Base-by-base conservation (phyloP, 768 basidiomycete genomes). In the Baorangia bicolor region DNA sequence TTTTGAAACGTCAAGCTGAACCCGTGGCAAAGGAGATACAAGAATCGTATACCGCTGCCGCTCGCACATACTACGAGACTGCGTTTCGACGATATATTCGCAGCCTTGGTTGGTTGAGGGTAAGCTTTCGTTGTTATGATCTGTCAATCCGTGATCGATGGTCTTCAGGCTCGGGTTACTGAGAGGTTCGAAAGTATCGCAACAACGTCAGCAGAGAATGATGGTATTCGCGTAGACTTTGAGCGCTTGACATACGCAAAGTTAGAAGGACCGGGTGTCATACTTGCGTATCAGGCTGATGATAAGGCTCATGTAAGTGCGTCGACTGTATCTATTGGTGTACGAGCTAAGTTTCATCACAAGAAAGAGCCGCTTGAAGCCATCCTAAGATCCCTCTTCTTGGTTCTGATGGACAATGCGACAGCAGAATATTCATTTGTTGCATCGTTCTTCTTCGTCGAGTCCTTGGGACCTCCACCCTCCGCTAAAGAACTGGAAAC, bases 391-490 rank as follows among this genome's bases (percentile, higher is more conserved):
- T 96, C 95, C 0, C 75, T 93, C 25, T 75, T 94, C 45, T 77
- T 98, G 49, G 95, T 97, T 49, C 83, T 98, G 57, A 86, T 96
- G 82, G 94, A 98, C 75, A 98, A 99, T 66, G 88, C 92, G 4
- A 90, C 90, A 1, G 84, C 94, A 28, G 96, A 98, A 73, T 96
- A 94, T 72, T 78, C 86, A 2, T 98, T 98, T 64, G 73, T 97
- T 48, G 83, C 85, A 11, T 75, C 84, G 0, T 98, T 99, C 76
- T 98, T 98, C 75, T 76, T 81, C 7, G 62, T 62, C 5, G 69
- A 68, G 56, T 66, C 58, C 5, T 51, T 58, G 34, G 66, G 39
- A 57, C 63, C 49, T 7, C 62, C 68, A 2, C 52, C 73, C 2
- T 70, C 74, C 20, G 65, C 73, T 12, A 59, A 58, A 27, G 81